Percentiles rank a stretch among this genome's conserved stretches.
phyloP scores from a whole-genome alignment of 2,329 filamentous ascomycete genomes.

The Aspergillus sp. region DNA sequence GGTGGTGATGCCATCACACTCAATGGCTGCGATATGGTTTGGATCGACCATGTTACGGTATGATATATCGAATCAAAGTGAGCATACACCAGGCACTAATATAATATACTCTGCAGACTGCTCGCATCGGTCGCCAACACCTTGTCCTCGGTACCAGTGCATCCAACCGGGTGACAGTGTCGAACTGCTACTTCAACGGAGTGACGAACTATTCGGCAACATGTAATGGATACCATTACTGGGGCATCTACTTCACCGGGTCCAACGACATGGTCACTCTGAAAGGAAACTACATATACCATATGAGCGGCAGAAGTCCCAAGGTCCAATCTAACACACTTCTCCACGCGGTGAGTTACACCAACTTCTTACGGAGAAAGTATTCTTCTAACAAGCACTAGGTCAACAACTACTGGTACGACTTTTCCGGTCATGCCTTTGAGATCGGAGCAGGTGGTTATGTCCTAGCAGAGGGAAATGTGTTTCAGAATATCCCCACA shows the following conservation, averaged over 20 bases:
- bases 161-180: slow-evolving; percentile 56
- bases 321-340: slow-evolving; percentile 57
- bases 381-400: background rate
- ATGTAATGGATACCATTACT: slow-evolving; percentile 60
- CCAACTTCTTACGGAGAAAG: too few relatives aligned
- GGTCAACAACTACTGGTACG: slow-evolving; percentile 59
- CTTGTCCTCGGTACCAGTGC: slow-evolving; percentile 56
- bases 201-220: slow-evolving; percentile 53
- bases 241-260: slow-evolving; percentile 57
- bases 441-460: slow-evolving; percentile 46
- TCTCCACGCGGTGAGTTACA: slow-evolving; percentile 47
- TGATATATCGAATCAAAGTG: background rate
- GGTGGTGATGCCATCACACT: slow-evolving; percentile 58
- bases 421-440: slow-evolving; percentile 57
- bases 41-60: slow-evolving; percentile 43
- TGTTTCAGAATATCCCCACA: slow-evolving; percentile 54
- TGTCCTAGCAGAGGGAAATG: slow-evolving; percentile 57
- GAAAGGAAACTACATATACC: slow-evolving; percentile 61
- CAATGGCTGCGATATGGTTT: slow-evolving; percentile 41
- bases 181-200: slow-evolving; percentile 60
- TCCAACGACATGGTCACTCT: slow-evolving; percentile 56
- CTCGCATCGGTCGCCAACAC: slow-evolving; percentile 59
- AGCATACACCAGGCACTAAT: too few relatives aligned
- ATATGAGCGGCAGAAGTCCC: slow-evolving; percentile 56
- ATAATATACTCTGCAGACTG: slow-evolving; percentile 37